Evolutionary conservation across 148 eudicot species (phyloP).

Genomic region (Arbutus unedo): DNA sequence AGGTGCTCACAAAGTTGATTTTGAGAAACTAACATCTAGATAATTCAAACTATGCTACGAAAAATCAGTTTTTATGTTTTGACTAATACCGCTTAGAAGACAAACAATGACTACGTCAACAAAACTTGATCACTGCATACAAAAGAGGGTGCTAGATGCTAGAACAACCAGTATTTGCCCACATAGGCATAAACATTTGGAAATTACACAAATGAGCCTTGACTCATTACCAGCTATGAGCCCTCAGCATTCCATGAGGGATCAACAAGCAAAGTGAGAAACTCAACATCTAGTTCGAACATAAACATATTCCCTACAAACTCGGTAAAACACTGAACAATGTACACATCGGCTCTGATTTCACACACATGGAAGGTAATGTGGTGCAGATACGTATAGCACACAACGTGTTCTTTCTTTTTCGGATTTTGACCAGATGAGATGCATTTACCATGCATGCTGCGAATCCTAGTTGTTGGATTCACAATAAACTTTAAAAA

Average conservation of each 20-base stretch:
- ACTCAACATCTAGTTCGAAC: neutral
- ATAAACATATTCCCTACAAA: neutral
- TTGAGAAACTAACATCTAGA: too few relatives aligned
- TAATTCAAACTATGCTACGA: too few relatives aligned
- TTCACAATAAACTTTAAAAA: neutral
- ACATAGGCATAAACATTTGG: neutral
- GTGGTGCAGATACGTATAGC: neutral
- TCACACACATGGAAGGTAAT: neutral
- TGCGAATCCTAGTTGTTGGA: neutral
- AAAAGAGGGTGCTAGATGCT: slow-evolving; percentile 1
- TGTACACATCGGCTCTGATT: neutral
- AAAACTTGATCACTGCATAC: neutral
- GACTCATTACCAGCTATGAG: neutral
- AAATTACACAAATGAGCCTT: neutral
- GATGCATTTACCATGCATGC: slow-evolving; percentile 3
- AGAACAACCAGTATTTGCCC: neutral
- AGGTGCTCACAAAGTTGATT: neutral
- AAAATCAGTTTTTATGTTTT: neutral
- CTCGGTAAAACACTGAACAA: neutral
- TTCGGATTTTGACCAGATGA: neutral
- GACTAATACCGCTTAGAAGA: neutral
- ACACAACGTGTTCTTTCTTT: neutral
- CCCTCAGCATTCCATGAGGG: neutral
- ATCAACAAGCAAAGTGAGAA: neutral
- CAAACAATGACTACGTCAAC: neutral